phyloP scores from a whole-genome alignment of 345 rosid genomes.

The Rhodamnia argentea region DNA sequence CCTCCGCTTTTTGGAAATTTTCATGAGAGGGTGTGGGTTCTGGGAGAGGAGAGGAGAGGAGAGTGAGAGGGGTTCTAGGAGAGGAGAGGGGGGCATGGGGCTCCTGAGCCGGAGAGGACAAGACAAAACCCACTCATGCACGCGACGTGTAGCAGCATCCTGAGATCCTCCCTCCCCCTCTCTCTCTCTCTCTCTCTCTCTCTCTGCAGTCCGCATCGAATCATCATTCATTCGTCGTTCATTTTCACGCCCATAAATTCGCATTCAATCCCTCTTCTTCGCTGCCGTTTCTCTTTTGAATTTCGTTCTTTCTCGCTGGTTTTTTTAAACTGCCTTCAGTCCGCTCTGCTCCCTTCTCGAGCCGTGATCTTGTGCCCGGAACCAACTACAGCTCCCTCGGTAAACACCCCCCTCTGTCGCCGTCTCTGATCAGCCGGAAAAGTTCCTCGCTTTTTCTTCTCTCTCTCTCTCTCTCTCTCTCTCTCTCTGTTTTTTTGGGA shows the following conservation, averaged over 20 bases:
- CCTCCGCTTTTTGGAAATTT: background rate
- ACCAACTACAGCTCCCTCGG: constrained; percentile 1
- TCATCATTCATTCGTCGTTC: background rate
- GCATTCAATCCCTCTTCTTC: background rate
- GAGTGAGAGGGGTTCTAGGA: too few relatives aligned
- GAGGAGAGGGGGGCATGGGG: background rate
- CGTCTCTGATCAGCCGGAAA: background rate
- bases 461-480: too few relatives aligned
- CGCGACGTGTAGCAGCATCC: constrained; percentile 12
- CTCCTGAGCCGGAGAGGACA: constrained; percentile 3
- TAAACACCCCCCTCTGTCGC: background rate
- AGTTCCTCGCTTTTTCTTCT: background rate
- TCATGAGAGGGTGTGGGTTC: background rate
- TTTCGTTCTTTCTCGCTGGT: background rate
- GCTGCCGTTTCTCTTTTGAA: constrained; percentile 1
- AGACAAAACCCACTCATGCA: constrained; percentile 39
- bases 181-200: background rate
- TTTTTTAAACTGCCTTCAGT: background rate
- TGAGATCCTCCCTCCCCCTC: background rate
- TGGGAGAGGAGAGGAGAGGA: too few relatives aligned
- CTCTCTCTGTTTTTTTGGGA: background rate
- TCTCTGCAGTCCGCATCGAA: background rate
- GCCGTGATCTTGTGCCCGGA: constrained; percentile 18
- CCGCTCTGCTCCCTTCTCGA: background rate
- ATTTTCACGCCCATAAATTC: background rate